A percentile compares a stretch with the other conserved stretches of the same genome.
Conservation (phyloP, 805 yeast species). For the Candida arabinofermentans region DNA sequence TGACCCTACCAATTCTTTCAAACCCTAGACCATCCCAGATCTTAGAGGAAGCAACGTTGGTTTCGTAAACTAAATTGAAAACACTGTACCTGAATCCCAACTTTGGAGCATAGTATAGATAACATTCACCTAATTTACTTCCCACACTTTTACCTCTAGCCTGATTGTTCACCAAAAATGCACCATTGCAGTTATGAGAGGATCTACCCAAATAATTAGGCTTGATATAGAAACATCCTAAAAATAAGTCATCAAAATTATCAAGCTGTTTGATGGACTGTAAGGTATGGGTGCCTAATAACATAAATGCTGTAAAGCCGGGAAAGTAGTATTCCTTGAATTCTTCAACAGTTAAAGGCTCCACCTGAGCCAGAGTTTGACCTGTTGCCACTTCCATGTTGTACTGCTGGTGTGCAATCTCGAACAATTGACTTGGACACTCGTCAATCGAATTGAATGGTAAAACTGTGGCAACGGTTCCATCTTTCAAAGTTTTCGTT, state of each 20-base stretch:
- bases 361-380: constrained; percentile 63
- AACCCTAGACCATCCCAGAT: constrained; percentile 87
- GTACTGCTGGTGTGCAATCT: constrained; percentile 46
- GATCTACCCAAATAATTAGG: constrained; percentile 87
- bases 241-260: constrained; percentile 43
- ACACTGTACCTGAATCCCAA: constrained; percentile 81
- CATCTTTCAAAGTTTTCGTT: constrained; percentile 23
- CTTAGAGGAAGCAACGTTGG: constrained; percentile 67
- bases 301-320: constrained; percentile 59
- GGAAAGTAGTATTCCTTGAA: constrained; percentile 66
- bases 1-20: constrained; percentile 69
- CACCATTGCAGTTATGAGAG: constrained; percentile 85
- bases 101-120: constrained; percentile 67
- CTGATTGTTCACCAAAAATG: constrained; percentile 62
- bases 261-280: constrained; percentile 11
- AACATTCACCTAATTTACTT: constrained; percentile 59
- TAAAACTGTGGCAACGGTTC: constrained; percentile 43
- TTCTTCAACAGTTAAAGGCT: constrained; percentile 39
- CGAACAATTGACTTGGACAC: constrained; percentile 49
- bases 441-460: constrained; percentile 49
- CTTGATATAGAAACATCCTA: constrained; percentile 78
- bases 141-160: constrained; percentile 66
- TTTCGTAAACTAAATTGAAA: constrained; percentile 81
- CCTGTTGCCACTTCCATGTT: constrained; percentile 70
- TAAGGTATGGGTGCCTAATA: constrained; percentile 34